Evolutionary conservation across 2,329 filamentous ascomycete genomes (phyloP).

Genomic region (Pyricularia sp.): DNA sequence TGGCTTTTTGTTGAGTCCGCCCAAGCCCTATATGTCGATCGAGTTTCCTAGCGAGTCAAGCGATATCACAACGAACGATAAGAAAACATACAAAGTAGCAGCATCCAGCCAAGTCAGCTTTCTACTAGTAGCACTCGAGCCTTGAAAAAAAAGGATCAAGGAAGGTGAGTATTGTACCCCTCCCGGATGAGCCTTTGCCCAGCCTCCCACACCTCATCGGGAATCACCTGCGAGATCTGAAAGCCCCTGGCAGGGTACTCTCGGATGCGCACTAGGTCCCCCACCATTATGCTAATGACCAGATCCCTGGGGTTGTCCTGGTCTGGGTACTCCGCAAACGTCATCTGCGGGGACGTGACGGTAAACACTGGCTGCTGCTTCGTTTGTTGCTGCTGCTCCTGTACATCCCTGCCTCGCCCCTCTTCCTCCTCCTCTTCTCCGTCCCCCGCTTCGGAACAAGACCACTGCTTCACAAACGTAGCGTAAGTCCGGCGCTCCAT

Average conservation of each 20-base stretch:
- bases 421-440: not conserved
- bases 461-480: conserved; percentile 36
- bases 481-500: conserved; percentile 37
- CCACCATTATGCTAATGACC: conserved; percentile 34
- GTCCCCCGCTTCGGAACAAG: conserved; percentile 17
- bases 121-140: not conserved
- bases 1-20: not conserved
- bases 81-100: not conserved
- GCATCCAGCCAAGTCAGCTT: not conserved
- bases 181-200: conserved; percentile 27
- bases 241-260: conserved; percentile 33
- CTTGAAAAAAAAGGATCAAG: conserved; percentile 14
- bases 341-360: conserved; percentile 30
- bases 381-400: not conserved
- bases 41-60: not conserved
- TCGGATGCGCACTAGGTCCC: conserved; percentile 31
- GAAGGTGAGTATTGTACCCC: conserved; percentile 29
- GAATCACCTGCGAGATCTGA: conserved; percentile 32
- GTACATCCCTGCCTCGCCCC: not conserved
- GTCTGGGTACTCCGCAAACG: conserved; percentile 30
- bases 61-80: not conserved
- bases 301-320: conserved; percentile 28
- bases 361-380: conserved; percentile 18
- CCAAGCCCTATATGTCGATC: not conserved
- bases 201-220: conserved; percentile 30